Base-by-base conservation (phyloP, 768 basidiomycete species). In the Sistotremastrum niveocremeum region DNA sequence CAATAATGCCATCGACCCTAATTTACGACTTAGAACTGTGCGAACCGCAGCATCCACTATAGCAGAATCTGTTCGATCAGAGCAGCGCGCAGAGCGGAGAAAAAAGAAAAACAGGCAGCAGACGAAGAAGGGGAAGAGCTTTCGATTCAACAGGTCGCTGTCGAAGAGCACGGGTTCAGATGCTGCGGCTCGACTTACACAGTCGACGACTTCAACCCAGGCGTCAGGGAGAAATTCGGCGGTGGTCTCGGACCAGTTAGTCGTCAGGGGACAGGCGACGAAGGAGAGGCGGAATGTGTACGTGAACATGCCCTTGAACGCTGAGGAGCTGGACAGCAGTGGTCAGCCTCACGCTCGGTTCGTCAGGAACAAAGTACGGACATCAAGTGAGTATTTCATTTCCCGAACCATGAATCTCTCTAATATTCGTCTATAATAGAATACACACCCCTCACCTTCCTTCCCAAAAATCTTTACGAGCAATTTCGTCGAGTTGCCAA, bases 401-500 rank as follows among this genome's bases (percentile, higher is more conserved):
- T 37, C 34, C 35, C 34, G 28, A 10, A 29, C 7, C 28, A n/a
- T 10, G 8, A 28, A 6, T 9, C 31, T 41, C 31, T 37, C 41
- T 39, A 11, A 44, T 31, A n/a, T 46, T 7, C 36, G 4, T 34
- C 10, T 2, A 5, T 12, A 29, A 6, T 57, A 90, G 88, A 93
- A 63, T 98, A 97, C 64, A 94, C 90, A 30, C 61, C 87, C 41
- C 42, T 95, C 42, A 86, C 89, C 1, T 98, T 97, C 59, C 54
- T 98, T 39, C 93, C 93, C 7, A 91, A 87, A 73, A 95, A 97
- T 60, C 63, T 98, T 52, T 87, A 79, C 53, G 90, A 97, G 63
- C 94, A 99, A 59, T 99, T 98, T 59, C 73, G 87, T 50, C 74
- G 93, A 36, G 77, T 89, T 42, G 91, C 91, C 48, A 98, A 98